Percentiles rank a stretch among this genome's conserved stretches.
Evolutionary conservation across 2,329 filamentous ascomycete genomes (phyloP).

Genomic region (Colletotrichum falcatum): DNA sequence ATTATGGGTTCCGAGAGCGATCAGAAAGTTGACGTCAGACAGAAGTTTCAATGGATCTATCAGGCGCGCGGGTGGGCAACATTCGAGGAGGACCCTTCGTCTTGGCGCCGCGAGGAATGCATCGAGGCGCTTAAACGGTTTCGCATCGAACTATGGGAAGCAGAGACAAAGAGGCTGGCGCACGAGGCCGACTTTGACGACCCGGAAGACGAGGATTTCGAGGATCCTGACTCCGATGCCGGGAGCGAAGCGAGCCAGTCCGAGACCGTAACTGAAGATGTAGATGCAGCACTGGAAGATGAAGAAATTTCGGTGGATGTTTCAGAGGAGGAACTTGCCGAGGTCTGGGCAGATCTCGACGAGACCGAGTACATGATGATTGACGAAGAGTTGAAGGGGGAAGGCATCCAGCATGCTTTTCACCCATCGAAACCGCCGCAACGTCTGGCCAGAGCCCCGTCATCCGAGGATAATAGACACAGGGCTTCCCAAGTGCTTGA

Average conservation of each 20-base stretch:
- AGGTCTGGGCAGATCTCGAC: constrained; percentile 13
- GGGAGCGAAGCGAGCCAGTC: constrained; percentile 6
- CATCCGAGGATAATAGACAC: background rate
- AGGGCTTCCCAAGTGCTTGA: background rate
- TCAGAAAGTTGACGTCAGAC: constrained; percentile 3
- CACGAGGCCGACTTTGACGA: constrained; percentile 4
- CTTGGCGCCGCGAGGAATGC: constrained; percentile 5
- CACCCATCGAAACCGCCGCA: background rate
- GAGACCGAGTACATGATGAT: constrained; percentile 2
- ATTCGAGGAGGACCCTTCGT: background rate
- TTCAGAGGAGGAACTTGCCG: constrained; percentile 8
- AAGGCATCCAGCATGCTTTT: background rate
- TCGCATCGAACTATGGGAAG: constrained; percentile 7
- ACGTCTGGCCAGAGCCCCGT: background rate
- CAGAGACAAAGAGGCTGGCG: background rate
- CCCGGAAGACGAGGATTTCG: constrained; percentile 5
- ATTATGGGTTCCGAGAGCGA: constrained; percentile 5
- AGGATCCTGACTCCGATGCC: background rate
- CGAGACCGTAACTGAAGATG: background rate
- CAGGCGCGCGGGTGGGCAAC: constrained; percentile 3
- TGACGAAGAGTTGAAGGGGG: background rate
- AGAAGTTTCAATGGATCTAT: constrained; percentile 8
- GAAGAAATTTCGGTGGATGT: constrained; percentile 3
- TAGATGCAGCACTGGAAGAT: background rate
- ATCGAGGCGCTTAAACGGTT: background rate